These are phyloP conservation scores for Trametes hirsuta DNA, from an alignment of 1,284 basidiomycete species.

Conservation along the genomic window DNA sequence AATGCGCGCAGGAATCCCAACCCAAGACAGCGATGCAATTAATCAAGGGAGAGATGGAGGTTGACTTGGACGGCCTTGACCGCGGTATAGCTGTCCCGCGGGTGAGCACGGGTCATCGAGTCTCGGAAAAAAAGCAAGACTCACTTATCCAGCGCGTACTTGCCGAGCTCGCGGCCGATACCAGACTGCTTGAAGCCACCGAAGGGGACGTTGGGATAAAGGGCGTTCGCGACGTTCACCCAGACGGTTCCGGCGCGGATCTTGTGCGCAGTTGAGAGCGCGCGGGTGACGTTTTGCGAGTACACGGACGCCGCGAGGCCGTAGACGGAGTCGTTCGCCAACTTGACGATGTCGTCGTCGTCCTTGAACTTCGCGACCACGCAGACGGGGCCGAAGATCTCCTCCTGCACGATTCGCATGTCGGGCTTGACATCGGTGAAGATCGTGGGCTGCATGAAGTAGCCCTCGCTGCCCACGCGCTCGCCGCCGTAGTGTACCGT, in stretches of 20 bases:
- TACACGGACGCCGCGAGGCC: conserved; percentile 86
- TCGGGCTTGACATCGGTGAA: conserved; percentile 79
- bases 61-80: conserved; percentile 89
- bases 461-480: conserved; percentile 73
- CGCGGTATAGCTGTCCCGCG: conserved; percentile 70
- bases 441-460: conserved; percentile 83
- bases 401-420: conserved; percentile 90
- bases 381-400: conserved; percentile 89
- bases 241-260: conserved; percentile 86
- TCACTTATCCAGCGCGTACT: conserved; percentile 75
- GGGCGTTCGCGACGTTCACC: conserved; percentile 76
- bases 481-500: conserved; percentile 79
- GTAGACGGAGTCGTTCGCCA: conserved; percentile 87
- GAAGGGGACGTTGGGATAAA: conserved; percentile 74
- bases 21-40: background rate
- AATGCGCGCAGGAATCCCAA: background rate
- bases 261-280: conserved; percentile 73
- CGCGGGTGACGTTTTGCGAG: conserved; percentile 77
- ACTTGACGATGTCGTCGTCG: conserved; percentile 63
- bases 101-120: conserved; percentile 2
- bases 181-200: conserved; percentile 90
- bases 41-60: conserved; percentile 49
- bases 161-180: conserved; percentile 85
- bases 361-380: conserved; percentile 76
- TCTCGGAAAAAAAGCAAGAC: conserved; percentile 31